Base-by-base conservation (phyloP, 495 filamentous ascomycete genomes). In the Penicillium dipodomyicola region DNA sequence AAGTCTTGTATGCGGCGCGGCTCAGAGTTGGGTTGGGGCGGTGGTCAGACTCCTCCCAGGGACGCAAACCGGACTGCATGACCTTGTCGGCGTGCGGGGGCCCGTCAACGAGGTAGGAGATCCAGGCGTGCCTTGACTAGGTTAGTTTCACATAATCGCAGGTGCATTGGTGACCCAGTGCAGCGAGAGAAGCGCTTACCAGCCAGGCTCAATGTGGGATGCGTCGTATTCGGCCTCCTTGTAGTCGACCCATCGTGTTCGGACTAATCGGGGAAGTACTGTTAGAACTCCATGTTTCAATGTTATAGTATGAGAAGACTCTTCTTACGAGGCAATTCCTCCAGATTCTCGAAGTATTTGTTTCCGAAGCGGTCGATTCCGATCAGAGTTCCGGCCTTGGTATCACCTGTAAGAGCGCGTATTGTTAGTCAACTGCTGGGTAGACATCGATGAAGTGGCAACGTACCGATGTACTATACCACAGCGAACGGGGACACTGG, bases 211-310 rank as follows among this genome's bases (percentile, higher is more conserved):
- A 68, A 97, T 87, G 43, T 97, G 92, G 55, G 83, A 92, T 81
- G 94, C 77, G 63, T 96, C 90, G 66, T 79, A 93, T 80, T 96
- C 91, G 58, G 87, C 77, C 65, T 87, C 80, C 77, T 89, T 91
- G 81, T 92, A 97, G 74, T 97, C 94, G 47, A 98, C 89, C 94
- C 95, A 97, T 82, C 95, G 85, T 64, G 94, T 97, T 55, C 95
- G 87, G 65, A 97, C 92, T 97, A 60, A 27, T 37, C 45, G 42
- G 33, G 11, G 23, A 45, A 30, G 27, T 50, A 17, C 11, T 19
- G 17, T 59, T 35, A 43, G 42, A 19, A 40, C 29, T 43, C 3
- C n/a, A 5, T 19, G 32, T 35, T 35, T 11, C 17, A 17, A 17
- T 40, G 17, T 1, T 22, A 19, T 25, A 27, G 2, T 8, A 4